Conservation (phyloP, 1,284 basidiomycete genomes). For the Trametes pubescens region DNA sequence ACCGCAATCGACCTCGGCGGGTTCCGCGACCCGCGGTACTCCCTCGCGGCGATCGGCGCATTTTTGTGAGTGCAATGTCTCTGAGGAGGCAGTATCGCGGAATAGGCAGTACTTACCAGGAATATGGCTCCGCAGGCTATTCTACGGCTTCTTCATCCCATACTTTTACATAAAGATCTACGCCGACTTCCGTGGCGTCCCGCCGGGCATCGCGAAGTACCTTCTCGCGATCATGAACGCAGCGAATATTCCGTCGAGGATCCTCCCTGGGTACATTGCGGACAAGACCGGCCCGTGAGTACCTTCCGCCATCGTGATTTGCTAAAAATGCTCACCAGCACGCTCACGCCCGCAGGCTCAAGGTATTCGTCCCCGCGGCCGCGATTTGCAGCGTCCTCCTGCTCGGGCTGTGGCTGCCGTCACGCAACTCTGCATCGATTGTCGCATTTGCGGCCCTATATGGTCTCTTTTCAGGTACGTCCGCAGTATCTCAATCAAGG, state of each 20-base stretch:
- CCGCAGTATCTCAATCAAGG: neutral
- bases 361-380: constrained; percentile 25
- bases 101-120: neutral
- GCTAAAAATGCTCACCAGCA: neutral
- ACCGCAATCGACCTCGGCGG: constrained; percentile 42
- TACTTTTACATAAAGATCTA: constrained; percentile 35
- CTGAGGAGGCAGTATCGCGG: neutral
- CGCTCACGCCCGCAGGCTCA: constrained; percentile 8
- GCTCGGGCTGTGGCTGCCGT: constrained; percentile 29
- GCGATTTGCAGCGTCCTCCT: constrained; percentile 25
- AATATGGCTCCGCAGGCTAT: constrained; percentile 16
- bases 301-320: too few relatives aligned
- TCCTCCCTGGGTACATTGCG: constrained; percentile 28
- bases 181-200: constrained; percentile 29
- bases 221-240: constrained; percentile 33
- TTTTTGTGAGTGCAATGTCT: constrained; percentile 39
- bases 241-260: constrained; percentile 28
- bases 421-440: constrained; percentile 24
- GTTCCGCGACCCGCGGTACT: constrained; percentile 43
- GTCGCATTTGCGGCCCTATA: constrained; percentile 30
- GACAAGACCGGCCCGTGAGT: constrained; percentile 29
- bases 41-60: constrained; percentile 39
- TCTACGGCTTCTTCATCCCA: constrained; percentile 54
- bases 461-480: constrained; percentile 28
- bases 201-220: constrained; percentile 23